Evolutionary conservation across 129 eudicot genomes (phyloP).

Genomic region (Flaveria trinervia): DNA sequence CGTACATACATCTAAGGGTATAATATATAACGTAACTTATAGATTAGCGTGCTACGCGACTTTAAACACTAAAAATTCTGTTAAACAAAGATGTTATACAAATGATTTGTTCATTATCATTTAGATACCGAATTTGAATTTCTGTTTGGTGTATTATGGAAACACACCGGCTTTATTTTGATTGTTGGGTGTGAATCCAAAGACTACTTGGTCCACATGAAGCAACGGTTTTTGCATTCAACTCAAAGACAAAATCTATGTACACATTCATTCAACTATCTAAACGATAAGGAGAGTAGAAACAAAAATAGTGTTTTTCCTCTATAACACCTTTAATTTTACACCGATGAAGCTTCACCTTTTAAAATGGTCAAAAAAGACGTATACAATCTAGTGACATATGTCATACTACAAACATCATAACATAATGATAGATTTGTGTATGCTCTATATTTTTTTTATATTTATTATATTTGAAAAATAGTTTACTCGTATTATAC

Average conservation of each 20-base stretch:
- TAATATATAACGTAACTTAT: neutral
- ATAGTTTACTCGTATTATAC: neutral
- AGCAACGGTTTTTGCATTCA: constrained; percentile 22
- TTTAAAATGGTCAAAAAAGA: constrained; percentile 9
- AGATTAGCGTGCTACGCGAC: constrained; percentile 5
- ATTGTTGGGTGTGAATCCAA: constrained; percentile 28
- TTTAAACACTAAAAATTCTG: neutral
- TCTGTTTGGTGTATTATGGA: neutral
- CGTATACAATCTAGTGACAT: neutral
- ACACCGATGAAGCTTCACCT: neutral
- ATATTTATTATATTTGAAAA: too few relatives aligned
- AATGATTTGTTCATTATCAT: neutral
- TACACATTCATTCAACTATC: neutral
- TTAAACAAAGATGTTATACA: constrained; percentile 2
- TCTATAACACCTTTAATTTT: neutral
- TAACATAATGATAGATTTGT: too few relatives aligned
- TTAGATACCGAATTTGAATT: neutral
- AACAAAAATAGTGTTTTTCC: constrained; percentile 18
- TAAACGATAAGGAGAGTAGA: neutral
- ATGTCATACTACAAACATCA: constrained; percentile 2
- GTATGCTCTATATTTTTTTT: too few relatives aligned
- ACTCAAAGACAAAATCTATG: constrained; percentile 17
- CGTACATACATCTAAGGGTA: neutral
- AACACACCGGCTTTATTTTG: constrained; percentile 7
- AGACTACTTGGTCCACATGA: constrained; percentile 27